Percentiles rank a stretch among this genome's conserved stretches.
phyloP scores from a whole-genome alignment of 116 monocot genomes.

The Zostera marina region DNA sequence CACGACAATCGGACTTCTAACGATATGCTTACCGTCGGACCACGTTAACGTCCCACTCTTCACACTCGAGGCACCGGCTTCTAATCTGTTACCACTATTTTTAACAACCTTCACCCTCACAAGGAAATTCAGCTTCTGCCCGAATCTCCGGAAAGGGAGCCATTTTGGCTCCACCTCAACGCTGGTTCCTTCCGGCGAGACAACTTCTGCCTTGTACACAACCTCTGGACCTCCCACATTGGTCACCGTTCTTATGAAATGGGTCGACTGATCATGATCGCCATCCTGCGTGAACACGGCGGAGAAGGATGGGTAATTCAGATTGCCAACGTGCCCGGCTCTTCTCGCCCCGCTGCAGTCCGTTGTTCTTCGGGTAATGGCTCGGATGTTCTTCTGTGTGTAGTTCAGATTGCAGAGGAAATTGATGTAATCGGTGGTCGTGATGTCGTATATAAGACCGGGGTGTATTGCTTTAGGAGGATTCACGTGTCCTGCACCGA shows the following conservation, averaged over 20 bases:
- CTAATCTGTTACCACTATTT: constrained; percentile 7
- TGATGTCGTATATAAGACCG: constrained; percentile 58
- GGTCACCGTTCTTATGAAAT: constrained; percentile 75
- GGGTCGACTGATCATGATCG: constrained; percentile 16
- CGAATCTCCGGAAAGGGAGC: constrained; percentile 45
- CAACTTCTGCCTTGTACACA: constrained; percentile 34
- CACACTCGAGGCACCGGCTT: constrained; percentile 49
- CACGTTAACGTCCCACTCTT: constrained; percentile 51
- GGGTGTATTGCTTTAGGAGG: constrained; percentile 58
- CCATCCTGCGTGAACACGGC: constrained; percentile 28
- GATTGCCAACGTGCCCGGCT: constrained; percentile 64
- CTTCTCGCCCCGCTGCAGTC: constrained; percentile 44
- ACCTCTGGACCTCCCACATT: constrained; percentile 38
- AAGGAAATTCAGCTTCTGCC: constrained; percentile 73
- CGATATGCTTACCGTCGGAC: constrained; percentile 56
- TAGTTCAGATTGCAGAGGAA: constrained; percentile 90
- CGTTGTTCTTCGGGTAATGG: constrained; percentile 42
- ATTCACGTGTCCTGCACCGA: constrained; percentile 59
- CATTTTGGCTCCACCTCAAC: constrained; percentile 43
- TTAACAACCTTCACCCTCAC: constrained; percentile 26
- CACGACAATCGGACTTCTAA: constrained; percentile 67
- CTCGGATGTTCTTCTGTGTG: constrained; percentile 45
- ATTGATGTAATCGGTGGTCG: constrained; percentile 45
- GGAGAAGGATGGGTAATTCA: constrained; percentile 80
- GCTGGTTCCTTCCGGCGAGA: constrained; percentile 31